Base-by-base conservation (phyloP, 2,329 filamentous ascomycete species). In the Fusarium paranaense region DNA sequence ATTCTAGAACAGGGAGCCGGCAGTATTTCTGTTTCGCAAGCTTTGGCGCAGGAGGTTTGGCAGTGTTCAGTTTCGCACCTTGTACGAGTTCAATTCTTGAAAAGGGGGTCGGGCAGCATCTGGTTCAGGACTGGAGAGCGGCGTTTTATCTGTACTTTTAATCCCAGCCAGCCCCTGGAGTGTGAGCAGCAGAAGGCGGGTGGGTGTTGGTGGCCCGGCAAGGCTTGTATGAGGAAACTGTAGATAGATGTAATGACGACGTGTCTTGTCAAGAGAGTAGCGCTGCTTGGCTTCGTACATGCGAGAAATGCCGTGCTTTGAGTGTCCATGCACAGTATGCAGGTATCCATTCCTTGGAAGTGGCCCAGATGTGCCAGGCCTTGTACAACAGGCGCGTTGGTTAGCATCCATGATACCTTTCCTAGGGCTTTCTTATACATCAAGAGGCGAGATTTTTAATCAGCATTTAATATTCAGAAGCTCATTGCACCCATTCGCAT, bases 1-100 rank as follows among this genome's bases (percentile, higher is more conserved):
- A 4, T 91, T 91, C 75, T 90, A 81, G 70, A 35, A 33, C 37
- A 37, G 16, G 40, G 33, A 50, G 25, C 27, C 42, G 37, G 37
- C 14, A 47, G 66, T 38, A 52, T 66, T 40, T 11, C 32, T 35
- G 35, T 35, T 37, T 62, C 58, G 40, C 50, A 37, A 59, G 56
- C 30, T 52, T 57, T 38, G 72, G 70, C 64, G 64, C 70, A 66
- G 56, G 58, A 42, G 67, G 59, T 61, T 40, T 30, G 57, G 13
- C 60, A 62, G 42, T 33, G 63, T 66, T 40, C 58, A 62, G 66
- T 60, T 45, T 54, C 47, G 54, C 56, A 65, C 52, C 62, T 63
- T 64, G 58, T 45, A 57, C 27, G 47, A 47, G 35, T 57, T 58
- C n/a, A 25, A 11, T 57, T 58, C 33, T 70, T 52, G 35, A 35